Evolutionary conservation across 116 monocot genomes (phyloP).

Genomic region (Dioscorea cayenensis): DNA sequence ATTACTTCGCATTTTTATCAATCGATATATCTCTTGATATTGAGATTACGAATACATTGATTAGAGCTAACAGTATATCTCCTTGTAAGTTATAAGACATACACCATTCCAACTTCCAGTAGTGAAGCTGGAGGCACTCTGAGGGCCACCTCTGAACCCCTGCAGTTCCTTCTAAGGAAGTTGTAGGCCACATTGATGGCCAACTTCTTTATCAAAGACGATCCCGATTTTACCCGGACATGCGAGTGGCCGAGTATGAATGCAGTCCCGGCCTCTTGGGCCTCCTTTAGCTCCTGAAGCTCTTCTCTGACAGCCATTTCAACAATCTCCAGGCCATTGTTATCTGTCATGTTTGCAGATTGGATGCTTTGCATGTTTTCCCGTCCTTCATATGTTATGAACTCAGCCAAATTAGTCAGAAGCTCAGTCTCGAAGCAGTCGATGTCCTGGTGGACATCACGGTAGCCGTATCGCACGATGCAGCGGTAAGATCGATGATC

Average conservation of each 20-base stretch:
- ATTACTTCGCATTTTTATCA: background rate
- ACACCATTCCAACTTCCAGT: constrained; percentile 52
- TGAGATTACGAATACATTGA: background rate
- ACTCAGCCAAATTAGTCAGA: constrained; percentile 32
- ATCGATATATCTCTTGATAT: background rate
- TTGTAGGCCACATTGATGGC: constrained; percentile 44
- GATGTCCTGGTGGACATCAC: constrained; percentile 50
- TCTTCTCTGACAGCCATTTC: constrained; percentile 22
- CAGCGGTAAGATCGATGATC: constrained; percentile 43
- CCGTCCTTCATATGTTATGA: constrained; percentile 20
- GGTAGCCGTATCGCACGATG: constrained; percentile 61
- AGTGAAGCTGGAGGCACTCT: constrained; percentile 49
- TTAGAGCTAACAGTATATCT: background rate
- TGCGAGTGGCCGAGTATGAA: constrained; percentile 59
- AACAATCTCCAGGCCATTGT: background rate
- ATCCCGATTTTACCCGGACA: constrained; percentile 29
- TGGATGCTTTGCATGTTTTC: background rate
- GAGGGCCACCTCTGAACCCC: constrained; percentile 54
- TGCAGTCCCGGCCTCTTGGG: constrained; percentile 46
- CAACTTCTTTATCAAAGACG: constrained; percentile 41
- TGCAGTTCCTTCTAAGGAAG: constrained; percentile 48
- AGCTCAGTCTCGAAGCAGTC: constrained; percentile 56
- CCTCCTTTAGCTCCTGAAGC: constrained; percentile 33
- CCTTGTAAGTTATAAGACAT: background rate
- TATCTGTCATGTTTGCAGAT: background rate